These are phyloP conservation scores for Ensete ventricosum DNA, from an alignment of 176 grass and related monocot species.

Conservation along the genomic window DNA sequence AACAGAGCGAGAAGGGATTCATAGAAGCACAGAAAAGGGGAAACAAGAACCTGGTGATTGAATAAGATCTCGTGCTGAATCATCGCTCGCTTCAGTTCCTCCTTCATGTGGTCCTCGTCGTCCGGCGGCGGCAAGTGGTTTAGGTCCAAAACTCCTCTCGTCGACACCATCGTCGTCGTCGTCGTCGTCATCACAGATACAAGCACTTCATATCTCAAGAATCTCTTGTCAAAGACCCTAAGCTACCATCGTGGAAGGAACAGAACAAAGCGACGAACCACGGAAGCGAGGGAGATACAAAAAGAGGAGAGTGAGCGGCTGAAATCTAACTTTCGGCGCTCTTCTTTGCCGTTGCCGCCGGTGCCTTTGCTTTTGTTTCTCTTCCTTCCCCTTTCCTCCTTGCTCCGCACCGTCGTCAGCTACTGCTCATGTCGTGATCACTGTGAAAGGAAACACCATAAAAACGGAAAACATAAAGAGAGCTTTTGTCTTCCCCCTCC, in stretches of 20 bases:
- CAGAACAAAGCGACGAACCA: neutral
- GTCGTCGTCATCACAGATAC: neutral
- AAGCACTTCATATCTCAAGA: neutral
- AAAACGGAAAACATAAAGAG: neutral
- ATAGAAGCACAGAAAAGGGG: no score
- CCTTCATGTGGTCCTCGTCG: constrained; percentile 6
- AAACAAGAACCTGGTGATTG: constrained; percentile 26
- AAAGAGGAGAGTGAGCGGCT: neutral
- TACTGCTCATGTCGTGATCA: neutral
- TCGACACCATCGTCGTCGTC: constrained; percentile 16
- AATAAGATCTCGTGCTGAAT: constrained; percentile 35
- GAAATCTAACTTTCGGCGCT: neutral
- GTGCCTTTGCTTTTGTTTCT: neutral
- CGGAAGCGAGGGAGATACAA: neutral
- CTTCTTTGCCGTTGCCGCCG: neutral
- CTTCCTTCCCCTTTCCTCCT: neutral
- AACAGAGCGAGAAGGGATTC: neutral
- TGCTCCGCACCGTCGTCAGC: neutral
- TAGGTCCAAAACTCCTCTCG: constrained; percentile 38
- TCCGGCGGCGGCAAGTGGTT: constrained; percentile 25
- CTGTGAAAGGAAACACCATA: neutral
- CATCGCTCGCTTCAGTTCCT: constrained; percentile 31
- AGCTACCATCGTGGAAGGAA: neutral
- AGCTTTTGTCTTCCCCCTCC: neutral
- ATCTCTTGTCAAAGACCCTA: neutral